Evolutionary conservation across 495 filamentous ascomycete species (phyloP), one percentile per base, ranked within the genome.

Genomic region (Trichoderma erinaceum): DNA sequence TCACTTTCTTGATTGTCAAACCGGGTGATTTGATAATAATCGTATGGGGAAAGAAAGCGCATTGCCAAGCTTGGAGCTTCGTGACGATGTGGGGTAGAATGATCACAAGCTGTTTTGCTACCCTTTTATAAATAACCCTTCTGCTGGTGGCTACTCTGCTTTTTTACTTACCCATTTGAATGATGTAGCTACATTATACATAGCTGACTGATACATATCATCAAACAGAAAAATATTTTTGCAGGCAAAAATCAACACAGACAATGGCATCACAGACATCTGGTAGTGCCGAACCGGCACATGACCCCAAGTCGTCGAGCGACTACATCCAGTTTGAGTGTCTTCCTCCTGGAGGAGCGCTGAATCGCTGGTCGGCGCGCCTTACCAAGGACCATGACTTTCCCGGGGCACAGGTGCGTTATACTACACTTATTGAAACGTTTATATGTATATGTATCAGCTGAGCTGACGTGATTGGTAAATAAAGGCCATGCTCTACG

Each of bases 401-500:
- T 73, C 95, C 95, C 4, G 95, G 92, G 2, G 93, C 95, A 43
- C 90, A 95, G 85, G 92, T 92, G 75, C 41, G 80, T 18, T 15
- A 15, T 25, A 65, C 66, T 46, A 46, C 18, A 29, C 29, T 29
- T 18, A 16, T 46, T 46, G 43, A 16, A 46, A 46, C 18, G 0
- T 18, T 12, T 46, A 5, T 46, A 15, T 27, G 43, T 12, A 15
- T 38, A 29, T 8, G 52, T 29, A 29, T 29, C 29, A 29, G 29
- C 4, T 29, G 29, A 21, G 35, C n/a, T 68, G n/a, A 61, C 16
- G 43, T 11, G 43, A 58, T 27, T 21, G 41, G 13, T 63, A 18
- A 43, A 15, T 8, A 58, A 61, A 96, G 89, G 94, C 94, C 69
- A 99, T 99, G 95, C 84, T 97, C 3, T 97, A 95, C 79, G 93